These are phyloP conservation scores for Candida boidinii DNA, from an alignment of 805 yeast genomes.

Conservation along the genomic window DNA sequence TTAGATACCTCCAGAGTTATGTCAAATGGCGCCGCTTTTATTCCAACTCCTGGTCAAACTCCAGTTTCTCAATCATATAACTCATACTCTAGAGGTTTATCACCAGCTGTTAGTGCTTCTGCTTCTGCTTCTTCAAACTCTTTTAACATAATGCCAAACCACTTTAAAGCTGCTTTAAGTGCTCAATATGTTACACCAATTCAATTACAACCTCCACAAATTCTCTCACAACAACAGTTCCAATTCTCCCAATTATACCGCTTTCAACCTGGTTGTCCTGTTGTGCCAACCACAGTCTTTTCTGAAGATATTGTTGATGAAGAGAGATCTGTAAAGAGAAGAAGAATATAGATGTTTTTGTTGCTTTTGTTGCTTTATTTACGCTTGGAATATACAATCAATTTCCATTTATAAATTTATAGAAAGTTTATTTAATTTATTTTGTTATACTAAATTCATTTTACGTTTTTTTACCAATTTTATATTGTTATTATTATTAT, in stretches of 20 bases:
- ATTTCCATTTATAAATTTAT: no score
- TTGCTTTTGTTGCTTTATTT: neutral
- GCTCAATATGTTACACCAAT: neutral
- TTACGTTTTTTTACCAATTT: no score
- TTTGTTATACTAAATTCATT: no score
- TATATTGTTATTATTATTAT: no score
- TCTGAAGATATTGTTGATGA: slow-evolving; percentile 5
- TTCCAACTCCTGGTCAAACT: slow-evolving; percentile 26
- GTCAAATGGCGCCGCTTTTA: slow-evolving; percentile 2
- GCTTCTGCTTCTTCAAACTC: slow-evolving; percentile 2
- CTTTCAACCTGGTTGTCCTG: neutral
- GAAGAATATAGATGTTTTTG: slow-evolving; percentile 5
- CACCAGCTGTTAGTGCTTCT: slow-evolving; percentile 6
- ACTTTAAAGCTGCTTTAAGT: neutral
- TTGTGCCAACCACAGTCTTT: slow-evolving; percentile 1
- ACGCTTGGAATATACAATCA: no score
- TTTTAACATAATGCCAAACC: slow-evolving; percentile 1
- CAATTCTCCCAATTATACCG: slow-evolving; percentile 1
- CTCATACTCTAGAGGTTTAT: neutral
- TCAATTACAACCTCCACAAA: slow-evolving; percentile 2
- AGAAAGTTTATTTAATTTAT: no score
- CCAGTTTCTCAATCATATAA: slow-evolving; percentile 11
- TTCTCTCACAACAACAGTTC: slow-evolving; percentile 3
- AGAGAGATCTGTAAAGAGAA: slow-evolving; percentile 7
- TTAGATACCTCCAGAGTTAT: slow-evolving; percentile 10